phyloP scores from a whole-genome alignment of 805 yeast species.

The Candida taoyuanica region DNA sequence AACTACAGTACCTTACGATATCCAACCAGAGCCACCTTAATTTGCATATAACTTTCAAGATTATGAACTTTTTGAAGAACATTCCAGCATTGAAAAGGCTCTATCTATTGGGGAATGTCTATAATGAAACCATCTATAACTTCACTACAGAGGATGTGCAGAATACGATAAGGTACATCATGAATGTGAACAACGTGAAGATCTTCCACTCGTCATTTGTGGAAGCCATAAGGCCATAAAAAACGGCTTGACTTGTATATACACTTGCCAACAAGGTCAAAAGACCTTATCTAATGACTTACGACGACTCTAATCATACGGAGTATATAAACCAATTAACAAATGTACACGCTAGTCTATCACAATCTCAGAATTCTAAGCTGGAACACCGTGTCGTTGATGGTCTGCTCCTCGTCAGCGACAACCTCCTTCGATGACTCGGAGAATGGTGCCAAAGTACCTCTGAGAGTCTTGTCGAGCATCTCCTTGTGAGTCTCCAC shows the following conservation, averaged over 20 bases:
- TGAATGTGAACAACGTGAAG: slow-evolving; percentile 30
- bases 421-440: slow-evolving; percentile 48
- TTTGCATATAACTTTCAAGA: slow-evolving; percentile 30
- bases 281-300: not conserved
- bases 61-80: slow-evolving; percentile 29
- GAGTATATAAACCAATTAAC: too few relatives aligned
- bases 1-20: slow-evolving; percentile 25
- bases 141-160: slow-evolving; percentile 27
- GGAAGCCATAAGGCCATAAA: too few relatives aligned
- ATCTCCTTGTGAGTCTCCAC: slow-evolving; percentile 61
- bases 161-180: slow-evolving; percentile 24
- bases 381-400: slow-evolving; percentile 73
- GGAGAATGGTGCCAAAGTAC: slow-evolving; percentile 38
- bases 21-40: slow-evolving; percentile 27
- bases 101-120: slow-evolving; percentile 30
- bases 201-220: slow-evolving; percentile 32
- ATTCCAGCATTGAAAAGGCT: slow-evolving; percentile 29
- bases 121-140: slow-evolving; percentile 30
- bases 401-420: slow-evolving; percentile 84
- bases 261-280: too few relatives aligned
- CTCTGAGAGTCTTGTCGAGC: slow-evolving; percentile 74
- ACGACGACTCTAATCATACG: too few relatives aligned
- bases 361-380: slow-evolving; percentile 72
- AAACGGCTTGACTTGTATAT: too few relatives aligned
- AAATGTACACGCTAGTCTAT: slow-evolving; percentile 5